A percentile compares a stretch with the other conserved stretches of the same genome.
phyloP scores from a whole-genome alignment of 1,139 yeast species.

The Spathaspora sp. region DNA sequence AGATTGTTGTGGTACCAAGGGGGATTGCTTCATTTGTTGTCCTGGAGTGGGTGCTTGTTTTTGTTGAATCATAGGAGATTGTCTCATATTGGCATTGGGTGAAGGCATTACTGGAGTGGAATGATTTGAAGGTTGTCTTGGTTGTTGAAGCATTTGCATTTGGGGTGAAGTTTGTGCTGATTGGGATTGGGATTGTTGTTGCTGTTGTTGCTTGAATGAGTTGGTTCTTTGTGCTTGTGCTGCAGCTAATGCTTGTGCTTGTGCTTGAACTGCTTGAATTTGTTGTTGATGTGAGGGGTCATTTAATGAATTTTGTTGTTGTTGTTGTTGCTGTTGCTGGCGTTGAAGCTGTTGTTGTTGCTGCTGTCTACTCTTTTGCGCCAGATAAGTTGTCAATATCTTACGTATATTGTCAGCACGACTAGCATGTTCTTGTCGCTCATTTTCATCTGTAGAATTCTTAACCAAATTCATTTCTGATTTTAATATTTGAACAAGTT shows the following conservation, averaged over 20 bases:
- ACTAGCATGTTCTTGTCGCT: constrained; percentile 63
- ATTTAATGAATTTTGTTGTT: constrained; percentile 6
- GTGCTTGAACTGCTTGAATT: constrained; percentile 12
- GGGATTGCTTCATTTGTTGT: constrained; percentile 11
- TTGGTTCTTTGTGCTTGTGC: constrained; percentile 4
- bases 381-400: constrained; percentile 43
- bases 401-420: constrained; percentile 68
- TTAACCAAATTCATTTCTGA: constrained; percentile 65
- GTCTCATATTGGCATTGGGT: constrained; percentile 9
- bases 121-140: constrained; percentile 5
- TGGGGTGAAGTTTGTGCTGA: constrained; percentile 5
- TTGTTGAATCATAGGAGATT: constrained; percentile 11
- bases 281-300: constrained; percentile 4
- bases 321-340: constrained; percentile 12
- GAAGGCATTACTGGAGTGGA: constrained; percentile 12
- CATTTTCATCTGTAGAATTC: constrained; percentile 53
- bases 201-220: constrained; percentile 3
- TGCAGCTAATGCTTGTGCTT: constrained; percentile 12
- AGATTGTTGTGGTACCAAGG: constrained; percentile 12
- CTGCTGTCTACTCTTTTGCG: constrained; percentile 32
- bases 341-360: constrained; percentile 15
- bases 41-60: constrained; percentile 8
- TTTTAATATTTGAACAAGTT: constrained; percentile 58
- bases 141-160: constrained; percentile 7
- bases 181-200: constrained; percentile 1